Evolutionary conservation across 179 eudicot genomes (phyloP).

Genomic region (Actinidia polygama): DNA sequence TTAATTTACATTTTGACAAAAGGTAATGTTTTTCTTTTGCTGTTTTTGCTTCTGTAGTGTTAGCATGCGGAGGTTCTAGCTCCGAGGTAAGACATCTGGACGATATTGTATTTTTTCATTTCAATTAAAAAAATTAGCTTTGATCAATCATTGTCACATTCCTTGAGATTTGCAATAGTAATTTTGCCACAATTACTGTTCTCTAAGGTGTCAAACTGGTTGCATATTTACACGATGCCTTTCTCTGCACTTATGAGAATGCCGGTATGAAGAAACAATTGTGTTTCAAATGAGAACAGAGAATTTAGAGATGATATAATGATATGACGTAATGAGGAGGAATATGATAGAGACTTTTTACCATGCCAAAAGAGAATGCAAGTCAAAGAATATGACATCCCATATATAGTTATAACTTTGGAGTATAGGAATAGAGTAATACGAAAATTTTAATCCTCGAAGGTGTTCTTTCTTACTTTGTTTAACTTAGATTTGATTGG

Average conservation of each 20-base stretch:
- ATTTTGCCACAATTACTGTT: constrained; percentile 44
- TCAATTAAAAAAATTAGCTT: background rate
- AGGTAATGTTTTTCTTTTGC: background rate
- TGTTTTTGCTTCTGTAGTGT: constrained; percentile 13
- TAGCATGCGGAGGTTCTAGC: constrained; percentile 9
- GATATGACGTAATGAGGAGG: constrained; percentile 10
- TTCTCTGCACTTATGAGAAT: constrained; percentile 31
- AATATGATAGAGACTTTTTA: background rate
- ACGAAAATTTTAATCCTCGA: too few species aligned
- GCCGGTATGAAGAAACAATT: background rate
- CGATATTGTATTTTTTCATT: background rate
- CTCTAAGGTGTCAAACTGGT: constrained; percentile 49
- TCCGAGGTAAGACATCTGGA: background rate
- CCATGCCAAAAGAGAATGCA: background rate
- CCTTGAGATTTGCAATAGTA: constrained; percentile 52
- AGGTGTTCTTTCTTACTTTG: too few species aligned
- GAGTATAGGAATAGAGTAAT: background rate
- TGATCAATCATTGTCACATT: constrained; percentile 18
- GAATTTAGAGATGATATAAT: background rate
- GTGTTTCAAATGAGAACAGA: background rate
- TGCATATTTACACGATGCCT: constrained; percentile 42
- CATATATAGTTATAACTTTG: background rate
- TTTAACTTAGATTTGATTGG: too few species aligned
- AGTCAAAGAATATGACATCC: background rate
- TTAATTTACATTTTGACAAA: background rate